These are phyloP conservation scores for Neonectria faginata DNA, from an alignment of 2,329 filamentous ascomycete genomes.

Conservation along the genomic window DNA sequence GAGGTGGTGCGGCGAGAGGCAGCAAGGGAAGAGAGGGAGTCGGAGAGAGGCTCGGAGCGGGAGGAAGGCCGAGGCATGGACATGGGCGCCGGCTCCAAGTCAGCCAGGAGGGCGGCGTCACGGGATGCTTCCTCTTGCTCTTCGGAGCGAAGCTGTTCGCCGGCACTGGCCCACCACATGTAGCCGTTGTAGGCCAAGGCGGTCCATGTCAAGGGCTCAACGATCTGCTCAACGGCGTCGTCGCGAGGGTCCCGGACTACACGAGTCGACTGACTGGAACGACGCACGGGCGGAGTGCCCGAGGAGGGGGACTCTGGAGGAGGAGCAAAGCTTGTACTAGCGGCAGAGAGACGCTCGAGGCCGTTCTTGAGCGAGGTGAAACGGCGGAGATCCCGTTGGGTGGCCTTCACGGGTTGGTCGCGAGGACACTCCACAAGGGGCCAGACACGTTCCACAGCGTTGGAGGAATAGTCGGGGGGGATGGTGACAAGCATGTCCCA, in stretches of 20 bases:
- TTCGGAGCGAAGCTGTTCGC: conserved; percentile 74
- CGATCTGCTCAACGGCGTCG: conserved; percentile 65
- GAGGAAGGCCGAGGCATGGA: conserved; percentile 48
- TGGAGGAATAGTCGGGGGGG: conserved; percentile 70
- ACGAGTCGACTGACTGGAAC: conserved; percentile 45
- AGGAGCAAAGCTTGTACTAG: conserved; percentile 36
- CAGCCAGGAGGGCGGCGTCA: conserved; percentile 68
- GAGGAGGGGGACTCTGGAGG: conserved; percentile 47
- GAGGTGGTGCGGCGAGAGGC: conserved; percentile 49
- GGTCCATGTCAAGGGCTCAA: conserved; percentile 76
- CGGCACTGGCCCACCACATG: conserved; percentile 91
- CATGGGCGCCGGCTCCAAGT: conserved; percentile 57
- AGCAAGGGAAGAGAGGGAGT: conserved; percentile 60
- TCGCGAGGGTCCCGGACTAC: conserved; percentile 55
- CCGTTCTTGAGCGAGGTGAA: conserved; percentile 77
- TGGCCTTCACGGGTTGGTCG: conserved; percentile 79
- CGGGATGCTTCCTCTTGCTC: conserved; percentile 68
- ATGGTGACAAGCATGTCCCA: conserved; percentile 92
- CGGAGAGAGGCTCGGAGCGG: conserved; percentile 51
- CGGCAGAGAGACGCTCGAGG: conserved; percentile 61
- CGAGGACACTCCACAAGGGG: conserved; percentile 78
- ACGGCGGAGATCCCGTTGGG: conserved; percentile 87
- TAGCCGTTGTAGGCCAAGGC: conserved; percentile 84
- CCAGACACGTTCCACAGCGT: conserved; percentile 74
- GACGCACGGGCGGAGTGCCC: conserved; percentile 42